A percentile compares a stretch with the other conserved stretches of the same genome.
Conservation (phyloP, 2,329 filamentous ascomycete species). For the Didymella exigua region DNA sequence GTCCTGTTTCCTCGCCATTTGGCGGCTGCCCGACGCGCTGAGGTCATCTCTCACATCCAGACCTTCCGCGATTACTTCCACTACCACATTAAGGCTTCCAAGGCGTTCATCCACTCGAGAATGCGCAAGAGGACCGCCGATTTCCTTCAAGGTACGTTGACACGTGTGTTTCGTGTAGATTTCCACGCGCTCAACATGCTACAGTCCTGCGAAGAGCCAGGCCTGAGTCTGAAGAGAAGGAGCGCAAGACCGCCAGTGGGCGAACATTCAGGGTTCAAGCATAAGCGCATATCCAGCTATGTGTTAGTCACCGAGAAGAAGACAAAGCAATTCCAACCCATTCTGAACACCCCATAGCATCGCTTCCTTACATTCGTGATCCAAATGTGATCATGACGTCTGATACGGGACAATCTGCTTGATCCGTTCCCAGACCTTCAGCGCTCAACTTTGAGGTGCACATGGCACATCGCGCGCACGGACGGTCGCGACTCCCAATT, state of each 20-base stretch:
- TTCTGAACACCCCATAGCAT: neutral
- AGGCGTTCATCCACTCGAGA: constrained; percentile 97
- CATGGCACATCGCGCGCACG: constrained; percentile 4
- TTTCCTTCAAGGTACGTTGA: constrained; percentile 84
- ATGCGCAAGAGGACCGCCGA: constrained; percentile 98
- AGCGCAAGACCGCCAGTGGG: constrained; percentile 96
- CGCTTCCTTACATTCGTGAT: neutral
- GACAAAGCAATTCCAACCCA: neutral
- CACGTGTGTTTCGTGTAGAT: neutral
- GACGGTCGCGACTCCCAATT: constrained; percentile 26
- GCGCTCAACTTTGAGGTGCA: neutral
- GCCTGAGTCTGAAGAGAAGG: constrained; percentile 95
- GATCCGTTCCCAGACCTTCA: neutral
- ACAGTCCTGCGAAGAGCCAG: constrained; percentile 92
- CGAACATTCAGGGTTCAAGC: constrained; percentile 79
- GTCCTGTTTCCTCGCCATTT: constrained; percentile 96
- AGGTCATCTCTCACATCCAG: constrained; percentile 98
- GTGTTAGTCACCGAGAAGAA: neutral
- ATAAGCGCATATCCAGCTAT: constrained; percentile 14
- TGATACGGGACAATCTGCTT: too few species aligned
- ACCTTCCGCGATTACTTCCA: constrained; percentile 99
- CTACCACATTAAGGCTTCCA: constrained; percentile 99
- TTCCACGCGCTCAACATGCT: constrained; percentile 43
- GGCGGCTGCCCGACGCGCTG: constrained; percentile 84
- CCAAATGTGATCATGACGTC: neutral